phyloP scores from a whole-genome alignment of 306 rosid species.

The Cucumis hystrix region DNA sequence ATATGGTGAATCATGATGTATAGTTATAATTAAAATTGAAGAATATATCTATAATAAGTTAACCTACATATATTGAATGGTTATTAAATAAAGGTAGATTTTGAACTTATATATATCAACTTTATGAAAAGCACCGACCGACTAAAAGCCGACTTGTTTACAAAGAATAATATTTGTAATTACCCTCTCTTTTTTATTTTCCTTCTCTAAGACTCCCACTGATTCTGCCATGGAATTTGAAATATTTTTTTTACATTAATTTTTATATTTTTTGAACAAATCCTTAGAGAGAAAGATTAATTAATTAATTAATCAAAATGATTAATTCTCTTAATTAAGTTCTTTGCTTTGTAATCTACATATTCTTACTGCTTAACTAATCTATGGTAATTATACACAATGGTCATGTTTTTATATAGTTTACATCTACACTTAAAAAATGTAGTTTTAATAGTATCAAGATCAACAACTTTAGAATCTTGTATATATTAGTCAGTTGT shows the following conservation, averaged over 20 bases:
- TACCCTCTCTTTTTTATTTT: too few relatives aligned
- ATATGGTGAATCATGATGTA: too few relatives aligned
- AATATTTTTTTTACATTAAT: neutral
- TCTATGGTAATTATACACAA: neutral
- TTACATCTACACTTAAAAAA: too few relatives aligned
- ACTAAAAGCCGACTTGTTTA: neutral
- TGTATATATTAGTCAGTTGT: too few relatives aligned
- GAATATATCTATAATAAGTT: too few relatives aligned
- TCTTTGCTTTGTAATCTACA: neutral
- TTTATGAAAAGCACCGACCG: neutral
- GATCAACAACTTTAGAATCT: too few relatives aligned
- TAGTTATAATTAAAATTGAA: too few relatives aligned
- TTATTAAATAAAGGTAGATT: too few relatives aligned
- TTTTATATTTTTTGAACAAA: neutral
- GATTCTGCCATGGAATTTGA: neutral
- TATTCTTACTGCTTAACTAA: neutral
- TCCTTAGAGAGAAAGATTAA: neutral
- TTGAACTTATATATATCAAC: neutral
- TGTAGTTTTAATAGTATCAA: too few relatives aligned
- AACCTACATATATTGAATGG: neutral
- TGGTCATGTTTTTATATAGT: neutral
- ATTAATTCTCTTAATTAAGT: neutral
- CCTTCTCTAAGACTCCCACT: neutral
- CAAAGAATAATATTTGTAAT: neutral
- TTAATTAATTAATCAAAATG: neutral